Evolutionary conservation across 2,329 filamentous ascomycete genomes (phyloP).

Genomic region (Stachybotrys chlorohalonatus): DNA sequence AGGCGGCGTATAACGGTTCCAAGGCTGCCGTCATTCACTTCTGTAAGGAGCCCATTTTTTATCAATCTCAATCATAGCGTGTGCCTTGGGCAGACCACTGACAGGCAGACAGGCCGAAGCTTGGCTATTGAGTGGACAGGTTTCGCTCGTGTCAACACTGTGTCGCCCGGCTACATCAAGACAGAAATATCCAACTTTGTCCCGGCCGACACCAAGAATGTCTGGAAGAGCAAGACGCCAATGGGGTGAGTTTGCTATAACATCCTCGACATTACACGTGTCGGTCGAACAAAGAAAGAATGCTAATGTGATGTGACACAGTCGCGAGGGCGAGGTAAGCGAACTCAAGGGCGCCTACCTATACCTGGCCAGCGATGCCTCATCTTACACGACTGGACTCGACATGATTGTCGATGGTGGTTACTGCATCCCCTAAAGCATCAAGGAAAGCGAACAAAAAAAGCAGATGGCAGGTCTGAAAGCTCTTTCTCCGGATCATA

Average conservation of each 20-base stretch:
- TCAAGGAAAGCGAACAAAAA: background rate
- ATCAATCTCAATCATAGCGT: background rate
- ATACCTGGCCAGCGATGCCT: conserved; percentile 72
- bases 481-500: background rate
- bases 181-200: conserved; percentile 64
- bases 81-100: background rate
- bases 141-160: conserved; percentile 62
- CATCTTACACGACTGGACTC: conserved; percentile 70
- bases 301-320: conserved; percentile 9
- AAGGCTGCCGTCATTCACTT: conserved; percentile 57
- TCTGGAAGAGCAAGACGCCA: conserved; percentile 72
- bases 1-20: conserved; percentile 64
- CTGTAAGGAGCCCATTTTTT: conserved; percentile 27
- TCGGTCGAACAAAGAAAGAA: no score
- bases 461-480: background rate
- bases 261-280: background rate
- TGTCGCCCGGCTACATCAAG: conserved; percentile 68
- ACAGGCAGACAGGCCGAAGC: conserved; percentile 44
- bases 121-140: conserved; percentile 70
- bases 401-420: conserved; percentile 72
- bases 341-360: conserved; percentile 80
- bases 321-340: conserved; percentile 59
- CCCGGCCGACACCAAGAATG: conserved; percentile 54
- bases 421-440: conserved; percentile 44
- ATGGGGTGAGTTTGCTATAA: conserved; percentile 47